phyloP scores from a whole-genome alignment of 257 asterid species.

The Nicotiana tomentosiformis region DNA sequence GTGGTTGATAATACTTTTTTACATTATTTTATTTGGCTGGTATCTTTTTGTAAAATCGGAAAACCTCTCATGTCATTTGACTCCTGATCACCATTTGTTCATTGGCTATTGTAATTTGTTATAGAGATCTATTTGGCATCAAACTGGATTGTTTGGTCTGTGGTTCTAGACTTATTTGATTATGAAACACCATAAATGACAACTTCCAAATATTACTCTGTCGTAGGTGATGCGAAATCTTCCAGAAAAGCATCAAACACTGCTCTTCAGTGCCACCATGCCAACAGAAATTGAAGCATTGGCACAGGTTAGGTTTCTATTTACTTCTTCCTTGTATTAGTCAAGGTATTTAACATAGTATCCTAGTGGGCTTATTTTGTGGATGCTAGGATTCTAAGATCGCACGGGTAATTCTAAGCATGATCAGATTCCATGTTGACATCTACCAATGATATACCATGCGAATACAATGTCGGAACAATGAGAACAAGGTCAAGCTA shows the following conservation, averaged over 20 bases:
- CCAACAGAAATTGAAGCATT: constrained; percentile 86
- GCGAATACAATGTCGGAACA: not conserved
- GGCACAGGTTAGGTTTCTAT: constrained; percentile 52
- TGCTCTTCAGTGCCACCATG: constrained; percentile 93
- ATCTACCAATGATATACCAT: not conserved
- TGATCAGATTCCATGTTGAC: not conserved
- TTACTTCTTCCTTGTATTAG: not conserved
- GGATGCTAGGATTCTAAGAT: not conserved
- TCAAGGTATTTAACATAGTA: not conserved
- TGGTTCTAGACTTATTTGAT: not conserved
- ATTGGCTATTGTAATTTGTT: not conserved
- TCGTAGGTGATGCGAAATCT: constrained; percentile 79
- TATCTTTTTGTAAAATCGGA: not conserved
- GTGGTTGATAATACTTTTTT: not conserved
- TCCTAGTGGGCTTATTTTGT: not conserved
- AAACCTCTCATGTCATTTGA: not conserved
- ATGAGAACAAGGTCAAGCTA: not conserved
- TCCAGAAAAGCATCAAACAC: constrained; percentile 73
- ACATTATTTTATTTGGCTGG: not conserved
- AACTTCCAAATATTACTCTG: constrained; percentile 8
- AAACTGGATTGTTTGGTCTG: not conserved
- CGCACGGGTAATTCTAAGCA: not conserved
- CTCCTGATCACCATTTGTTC: not conserved
- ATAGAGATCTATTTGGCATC: not conserved
- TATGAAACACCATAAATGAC: constrained; percentile 5